phyloP scores from a whole-genome alignment of 2,329 filamentous ascomycete genomes.

The Trichocomaceae sp. region DNA sequence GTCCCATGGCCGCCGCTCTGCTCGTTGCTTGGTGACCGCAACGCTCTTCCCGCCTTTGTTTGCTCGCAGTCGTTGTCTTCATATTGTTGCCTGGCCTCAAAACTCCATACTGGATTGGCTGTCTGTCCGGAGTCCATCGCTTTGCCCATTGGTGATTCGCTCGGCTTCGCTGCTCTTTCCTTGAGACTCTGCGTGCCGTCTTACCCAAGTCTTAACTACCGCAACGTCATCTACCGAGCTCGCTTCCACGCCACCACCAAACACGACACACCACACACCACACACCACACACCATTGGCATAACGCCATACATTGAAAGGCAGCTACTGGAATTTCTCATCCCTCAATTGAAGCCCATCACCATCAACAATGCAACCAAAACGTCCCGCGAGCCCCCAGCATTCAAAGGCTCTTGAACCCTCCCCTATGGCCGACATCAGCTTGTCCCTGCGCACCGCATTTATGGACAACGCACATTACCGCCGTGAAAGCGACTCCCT shows the following conservation, averaged over 20 bases:
- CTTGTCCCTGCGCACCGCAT: conserved; percentile 28
- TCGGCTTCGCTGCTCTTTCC: background rate
- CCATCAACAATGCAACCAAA: conserved; percentile 12
- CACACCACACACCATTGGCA: too few relatives aligned
- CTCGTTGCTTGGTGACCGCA: background rate
- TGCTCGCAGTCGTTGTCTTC: background rate
- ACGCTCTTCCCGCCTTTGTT: background rate
- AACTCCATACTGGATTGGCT: too few relatives aligned
- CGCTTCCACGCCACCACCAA: background rate
- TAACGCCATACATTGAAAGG: background rate
- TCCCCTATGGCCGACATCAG: conserved; percentile 25
- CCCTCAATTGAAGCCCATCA: background rate
- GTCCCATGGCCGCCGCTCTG: background rate
- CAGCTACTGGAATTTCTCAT: too few relatives aligned
- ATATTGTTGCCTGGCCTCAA: background rate
- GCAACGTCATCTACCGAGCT: background rate
- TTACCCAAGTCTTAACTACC: background rate
- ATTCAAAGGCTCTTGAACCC: conserved; percentile 14
- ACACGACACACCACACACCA: too few relatives aligned
- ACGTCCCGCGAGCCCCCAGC: conserved; percentile 4
- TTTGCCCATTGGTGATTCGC: background rate
- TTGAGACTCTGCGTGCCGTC: background rate
- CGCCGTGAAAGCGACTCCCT: conserved; percentile 18
- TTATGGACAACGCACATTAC: conserved; percentile 19
- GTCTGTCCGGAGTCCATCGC: too few relatives aligned